Base-by-base conservation (phyloP, 2,329 filamentous ascomycete species). In the Colletotrichum spinosum region DNA sequence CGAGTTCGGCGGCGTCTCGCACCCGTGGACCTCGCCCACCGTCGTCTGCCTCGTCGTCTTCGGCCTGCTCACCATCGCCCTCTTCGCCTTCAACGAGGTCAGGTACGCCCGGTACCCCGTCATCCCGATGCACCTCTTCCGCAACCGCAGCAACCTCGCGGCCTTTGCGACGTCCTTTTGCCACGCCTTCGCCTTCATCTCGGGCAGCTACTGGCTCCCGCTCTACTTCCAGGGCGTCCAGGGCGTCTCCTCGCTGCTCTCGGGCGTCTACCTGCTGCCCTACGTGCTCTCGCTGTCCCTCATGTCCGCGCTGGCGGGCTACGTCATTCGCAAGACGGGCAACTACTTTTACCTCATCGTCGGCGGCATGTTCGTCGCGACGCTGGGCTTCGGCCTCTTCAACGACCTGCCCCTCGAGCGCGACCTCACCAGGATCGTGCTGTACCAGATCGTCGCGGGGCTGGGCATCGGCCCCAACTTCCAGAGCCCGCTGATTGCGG, bases 181-280 rank as follows among this genome's bases (percentile, higher is more conserved):
- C 60, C 82, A 86, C 65, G 79, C 77, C 0, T 79, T 88, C 71
- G 84, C 88, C 39, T 91, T 90, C 74, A 89, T 91, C 45, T 86
- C 84, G 0, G 83, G 83, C 1, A 86, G 88, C 54, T 94, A 92
- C 76, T 94, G 91, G 71, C 80, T 93, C 34, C 92, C 92, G 0
- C 81, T 93, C 0, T 94, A 90, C 76, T 89, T 92, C 58, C 92
- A 94, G 73, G 84, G 88, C 3, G 90, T 90, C 0, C 83, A 89
- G 2, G 83, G 83, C 55, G 86, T 86, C 1, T 83, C 83, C 0
- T 88, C 90, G 0, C 78, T 91, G 39, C 79, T 80, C n/a, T 91
- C 88, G 0, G 85, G 85, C 4, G 73, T 90, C 0, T 83, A 90
- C 11, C 80, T 91, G 2, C 79, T 93, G 0, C 89, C 91, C 0